These are phyloP conservation scores for Zymoseptoria pseudotritici DNA, from an alignment of 2,329 filamentous ascomycete species.

Conservation along the genomic window DNA sequence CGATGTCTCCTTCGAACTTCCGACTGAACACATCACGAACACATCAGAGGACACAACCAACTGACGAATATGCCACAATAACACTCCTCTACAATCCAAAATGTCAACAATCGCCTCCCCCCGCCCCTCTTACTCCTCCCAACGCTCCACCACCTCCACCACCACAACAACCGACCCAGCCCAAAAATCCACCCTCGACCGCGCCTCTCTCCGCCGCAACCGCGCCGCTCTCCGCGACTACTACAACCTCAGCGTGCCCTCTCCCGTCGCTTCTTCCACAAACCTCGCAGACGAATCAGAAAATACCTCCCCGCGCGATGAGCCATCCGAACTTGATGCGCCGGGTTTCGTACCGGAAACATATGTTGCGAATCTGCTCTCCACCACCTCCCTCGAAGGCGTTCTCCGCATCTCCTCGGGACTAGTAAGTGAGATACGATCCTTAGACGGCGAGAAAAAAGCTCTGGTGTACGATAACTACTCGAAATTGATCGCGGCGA, in stretches of 20 bases:
- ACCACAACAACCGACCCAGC: conserved; percentile 41
- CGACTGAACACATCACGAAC: not conserved
- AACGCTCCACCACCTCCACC: conserved; percentile 63
- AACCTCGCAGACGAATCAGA: conserved; percentile 23
- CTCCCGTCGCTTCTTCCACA: not conserved
- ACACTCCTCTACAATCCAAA: conserved; percentile 5
- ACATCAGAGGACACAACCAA: not conserved
- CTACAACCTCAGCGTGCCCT: conserved; percentile 65
- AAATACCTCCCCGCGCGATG: conserved; percentile 25
- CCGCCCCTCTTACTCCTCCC: conserved; percentile 57
- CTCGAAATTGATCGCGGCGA: conserved; percentile 90
- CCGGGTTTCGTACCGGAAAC: conserved; percentile 64
- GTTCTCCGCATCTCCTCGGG: conserved; percentile 63
- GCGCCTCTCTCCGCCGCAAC: conserved; percentile 56
- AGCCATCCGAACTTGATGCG: conserved; percentile 59
- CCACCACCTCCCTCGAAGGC: conserved; percentile 58
- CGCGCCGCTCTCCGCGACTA: conserved; percentile 86
- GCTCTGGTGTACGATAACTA: conserved; percentile 98
- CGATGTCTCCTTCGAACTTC: no score
- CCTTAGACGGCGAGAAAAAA: conserved; percentile 91
- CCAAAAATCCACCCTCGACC: conserved; percentile 23
- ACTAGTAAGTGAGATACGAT: conserved; percentile 70
- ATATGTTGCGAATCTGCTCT: conserved; percentile 57
- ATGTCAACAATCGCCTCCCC: conserved; percentile 57
- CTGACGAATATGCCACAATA: no score